These are phyloP conservation scores for Trichosporon inkin DNA, from an alignment of 1,284 basidiomycete species.

Conservation along the genomic window DNA sequence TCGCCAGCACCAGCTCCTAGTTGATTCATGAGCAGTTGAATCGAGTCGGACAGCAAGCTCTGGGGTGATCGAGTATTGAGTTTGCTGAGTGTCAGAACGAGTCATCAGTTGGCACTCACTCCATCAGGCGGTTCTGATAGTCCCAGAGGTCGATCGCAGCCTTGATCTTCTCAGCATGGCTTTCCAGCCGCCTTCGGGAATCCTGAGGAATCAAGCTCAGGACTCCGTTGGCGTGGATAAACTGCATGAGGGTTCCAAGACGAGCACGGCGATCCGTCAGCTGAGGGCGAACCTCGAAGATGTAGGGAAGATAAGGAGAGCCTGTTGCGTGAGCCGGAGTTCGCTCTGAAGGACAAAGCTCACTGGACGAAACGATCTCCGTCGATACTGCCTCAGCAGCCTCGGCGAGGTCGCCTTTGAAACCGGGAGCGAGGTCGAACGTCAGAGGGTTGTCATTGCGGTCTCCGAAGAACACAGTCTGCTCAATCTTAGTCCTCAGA, in stretches of 20 bases:
- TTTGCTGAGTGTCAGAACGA: conserved; percentile 26
- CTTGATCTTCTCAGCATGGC: conserved; percentile 84
- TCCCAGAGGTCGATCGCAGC: conserved; percentile 80
- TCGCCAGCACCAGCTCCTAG: conserved; percentile 49
- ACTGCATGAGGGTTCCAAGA: conserved; percentile 74
- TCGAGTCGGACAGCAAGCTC: conserved; percentile 51
- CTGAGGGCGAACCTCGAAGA: conserved; percentile 76
- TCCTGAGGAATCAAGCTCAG: conserved; percentile 75
- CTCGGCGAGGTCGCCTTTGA: conserved; percentile 53
- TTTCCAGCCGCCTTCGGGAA: conserved; percentile 68
- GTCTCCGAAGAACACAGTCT: conserved; percentile 57
- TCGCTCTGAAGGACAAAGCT: conserved; percentile 10
- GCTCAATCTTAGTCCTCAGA: conserved; percentile 55
- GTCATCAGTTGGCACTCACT: conserved; percentile 30
- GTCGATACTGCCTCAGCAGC: conserved; percentile 53
- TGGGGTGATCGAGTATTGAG: conserved; percentile 33
- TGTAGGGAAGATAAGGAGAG: conserved; percentile 65
- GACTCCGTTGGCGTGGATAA: conserved; percentile 79
- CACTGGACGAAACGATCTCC: conserved; percentile 51
- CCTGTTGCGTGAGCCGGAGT: conserved; percentile 52
- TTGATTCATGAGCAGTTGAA: conserved; percentile 37
- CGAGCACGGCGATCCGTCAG: conserved; percentile 70
- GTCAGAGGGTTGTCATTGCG: conserved; percentile 54
- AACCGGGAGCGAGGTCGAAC: conserved; percentile 51
- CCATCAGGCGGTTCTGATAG: conserved; percentile 60